These are phyloP conservation scores for Trypethelium eluteriae DNA, from an alignment of 495 filamentous ascomycete genomes.

Conservation along the genomic window DNA sequence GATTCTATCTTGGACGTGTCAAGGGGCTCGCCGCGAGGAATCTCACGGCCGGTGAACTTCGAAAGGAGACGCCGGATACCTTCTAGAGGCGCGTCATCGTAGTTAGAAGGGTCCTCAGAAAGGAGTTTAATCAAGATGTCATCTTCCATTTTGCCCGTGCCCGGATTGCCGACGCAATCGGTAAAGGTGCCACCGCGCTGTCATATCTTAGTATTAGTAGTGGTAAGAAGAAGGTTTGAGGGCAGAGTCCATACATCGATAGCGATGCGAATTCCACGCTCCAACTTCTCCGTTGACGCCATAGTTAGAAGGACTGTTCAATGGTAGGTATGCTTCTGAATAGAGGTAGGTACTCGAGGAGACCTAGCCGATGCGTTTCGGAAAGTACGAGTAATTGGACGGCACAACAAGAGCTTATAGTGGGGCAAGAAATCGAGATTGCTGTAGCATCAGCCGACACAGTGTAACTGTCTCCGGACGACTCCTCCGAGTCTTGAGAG, in stretches of 20 bases:
- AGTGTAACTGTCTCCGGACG: no score
- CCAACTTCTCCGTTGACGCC: slow-evolving; percentile 19
- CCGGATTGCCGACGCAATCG: slow-evolving; percentile 49
- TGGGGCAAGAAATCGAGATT: no score
- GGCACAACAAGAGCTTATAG: no score
- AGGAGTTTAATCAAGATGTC: slow-evolving; percentile 47
- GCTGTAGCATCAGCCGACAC: no score
- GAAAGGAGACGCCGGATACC: slow-evolving; percentile 87
- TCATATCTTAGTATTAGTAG: slow-evolving; percentile 12
- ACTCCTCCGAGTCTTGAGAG: no score
- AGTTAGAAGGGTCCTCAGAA: slow-evolving; percentile 44
- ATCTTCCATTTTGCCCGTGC: slow-evolving; percentile 42
- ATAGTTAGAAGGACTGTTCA: slow-evolving; percentile 13
- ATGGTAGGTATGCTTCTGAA: no score
- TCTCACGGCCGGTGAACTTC: slow-evolving; percentile 63
- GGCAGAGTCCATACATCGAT: slow-evolving; percentile 30
- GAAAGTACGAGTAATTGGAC: no score
- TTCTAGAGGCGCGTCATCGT: slow-evolving; percentile 47
- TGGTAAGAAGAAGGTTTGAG: background rate
- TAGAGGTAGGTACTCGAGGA: no score
- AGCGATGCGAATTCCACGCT: slow-evolving; percentile 36
- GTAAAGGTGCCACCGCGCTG: slow-evolving; percentile 59
- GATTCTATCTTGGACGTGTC: slow-evolving; percentile 72
- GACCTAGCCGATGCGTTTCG: no score
- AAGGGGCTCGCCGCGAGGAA: slow-evolving; percentile 71